Conservation (phyloP, 129 eudicot genomes). For the Saussurea involucrata region DNA sequence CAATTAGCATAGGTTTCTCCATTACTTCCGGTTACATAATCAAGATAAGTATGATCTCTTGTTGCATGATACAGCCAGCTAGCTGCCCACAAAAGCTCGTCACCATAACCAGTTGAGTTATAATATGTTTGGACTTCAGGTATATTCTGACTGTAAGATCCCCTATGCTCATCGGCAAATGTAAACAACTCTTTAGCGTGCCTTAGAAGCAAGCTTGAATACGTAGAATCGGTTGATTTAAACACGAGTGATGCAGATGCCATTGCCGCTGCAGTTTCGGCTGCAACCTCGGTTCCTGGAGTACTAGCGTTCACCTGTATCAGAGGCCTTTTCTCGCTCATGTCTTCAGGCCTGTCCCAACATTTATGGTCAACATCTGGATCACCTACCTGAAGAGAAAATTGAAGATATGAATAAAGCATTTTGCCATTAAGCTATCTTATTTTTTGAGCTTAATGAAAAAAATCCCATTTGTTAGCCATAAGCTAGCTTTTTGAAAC, state of each 20-base stretch:
- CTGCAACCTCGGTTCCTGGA: constrained; percentile 96
- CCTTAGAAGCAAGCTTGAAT: constrained; percentile 61
- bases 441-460: background rate
- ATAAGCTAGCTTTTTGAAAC: background rate
- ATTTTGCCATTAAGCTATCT: background rate
- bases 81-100: constrained; percentile 99
- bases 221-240: constrained; percentile 51
- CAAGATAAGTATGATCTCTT: constrained; percentile 48
- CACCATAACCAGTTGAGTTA: constrained; percentile 96
- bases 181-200: constrained; percentile 85
- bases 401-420: background rate
- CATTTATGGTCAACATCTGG: constrained; percentile 80
- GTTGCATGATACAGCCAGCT: constrained; percentile 98
- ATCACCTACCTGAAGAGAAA: constrained; percentile 66
- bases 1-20: constrained; percentile 66
- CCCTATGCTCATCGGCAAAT: constrained; percentile 77
- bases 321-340: constrained; percentile 74
- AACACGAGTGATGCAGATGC: constrained; percentile 95
- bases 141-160: constrained; percentile 62
- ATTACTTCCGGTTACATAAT: constrained; percentile 68
- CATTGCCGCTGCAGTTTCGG: constrained; percentile 95
- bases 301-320: constrained; percentile 58
- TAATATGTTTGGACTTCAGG: constrained; percentile 82
- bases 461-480: background rate
- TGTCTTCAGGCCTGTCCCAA: constrained; percentile 91